These are phyloP conservation scores for Cercospora beticola DNA, from an alignment of 2,329 filamentous ascomycete genomes.

Conservation along the genomic window DNA sequence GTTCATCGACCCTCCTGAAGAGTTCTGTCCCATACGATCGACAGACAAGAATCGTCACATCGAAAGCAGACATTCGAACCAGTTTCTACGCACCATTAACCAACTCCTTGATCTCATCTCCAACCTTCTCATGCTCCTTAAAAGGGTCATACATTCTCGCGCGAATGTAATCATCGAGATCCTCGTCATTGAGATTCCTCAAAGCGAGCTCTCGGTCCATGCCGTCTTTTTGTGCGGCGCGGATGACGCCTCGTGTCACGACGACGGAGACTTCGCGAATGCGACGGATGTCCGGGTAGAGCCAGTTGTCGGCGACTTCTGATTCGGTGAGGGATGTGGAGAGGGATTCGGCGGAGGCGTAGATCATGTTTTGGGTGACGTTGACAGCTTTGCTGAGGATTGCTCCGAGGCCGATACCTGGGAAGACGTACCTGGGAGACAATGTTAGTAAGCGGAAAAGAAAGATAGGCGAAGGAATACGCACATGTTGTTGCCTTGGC, in stretches of 20 bases:
- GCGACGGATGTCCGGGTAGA: slow-evolving; percentile 85
- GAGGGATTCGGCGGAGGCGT: slow-evolving; percentile 82
- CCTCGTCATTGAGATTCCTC: slow-evolving; percentile 64
- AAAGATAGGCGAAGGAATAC: neutral
- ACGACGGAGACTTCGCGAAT: slow-evolving; percentile 86
- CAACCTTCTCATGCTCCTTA: slow-evolving; percentile 45
- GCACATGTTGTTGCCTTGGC: slow-evolving; percentile 71
- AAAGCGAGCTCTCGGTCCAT: slow-evolving; percentile 58
- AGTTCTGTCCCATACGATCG: slow-evolving; percentile 10
- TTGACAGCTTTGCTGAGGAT: slow-evolving; percentile 85
- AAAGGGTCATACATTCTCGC: slow-evolving; percentile 54
- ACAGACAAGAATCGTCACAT: too few relatives aligned
- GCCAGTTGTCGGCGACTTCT: slow-evolving; percentile 77
- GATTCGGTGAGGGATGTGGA: slow-evolving; percentile 74
- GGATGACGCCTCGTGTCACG: slow-evolving; percentile 90
- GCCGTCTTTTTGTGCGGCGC: slow-evolving; percentile 78
- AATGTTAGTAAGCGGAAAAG: neutral
- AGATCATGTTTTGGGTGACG: slow-evolving; percentile 95
- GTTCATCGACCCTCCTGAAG: neutral
- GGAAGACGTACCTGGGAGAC: slow-evolving; percentile 73
- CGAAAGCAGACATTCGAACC: slow-evolving; percentile 14
- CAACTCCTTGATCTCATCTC: slow-evolving; percentile 31
- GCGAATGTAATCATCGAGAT: slow-evolving; percentile 67
- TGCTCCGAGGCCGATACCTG: slow-evolving; percentile 87
- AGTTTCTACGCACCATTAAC: slow-evolving; percentile 7